Evolutionary conservation across 1,284 basidiomycete species (phyloP), one percentile per base, ranked within the genome.

Genomic region (Chiua sp.): DNA sequence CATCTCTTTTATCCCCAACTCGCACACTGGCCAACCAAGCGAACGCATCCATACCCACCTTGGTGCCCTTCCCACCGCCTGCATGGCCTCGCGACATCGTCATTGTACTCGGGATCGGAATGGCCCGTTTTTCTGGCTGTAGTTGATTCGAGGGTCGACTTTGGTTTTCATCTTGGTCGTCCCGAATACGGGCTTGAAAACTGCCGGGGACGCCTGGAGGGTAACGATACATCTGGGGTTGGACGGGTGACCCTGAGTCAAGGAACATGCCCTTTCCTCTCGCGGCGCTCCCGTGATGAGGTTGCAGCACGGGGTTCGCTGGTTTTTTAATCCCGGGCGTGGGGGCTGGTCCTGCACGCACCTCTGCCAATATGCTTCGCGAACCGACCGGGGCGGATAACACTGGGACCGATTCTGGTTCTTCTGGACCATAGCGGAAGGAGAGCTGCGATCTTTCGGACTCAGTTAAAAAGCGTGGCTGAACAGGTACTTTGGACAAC

Each of bases 1-100:
- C 80, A 30, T 82, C 83, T 59, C 79, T 75, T 53, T 64, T 75
- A 18, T 71, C 74, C 1, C 81, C 84, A 16, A 90, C 84, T 61
- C 86, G 88, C 53, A 93, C 85, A 63, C 82, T 90, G 26, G 86
- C 82, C 58, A 93, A 70, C 91, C 92, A 93, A 4, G 83, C 81
- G 44, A 89, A 77, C 11, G 85, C 78, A 55, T 91, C 88, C 76
- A 92, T 83, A 55, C 91, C 87, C 70, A 90, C 81, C 18, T 79
- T 77, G 13, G 79, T 77, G 44, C 81, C 82, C 61, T 80, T 83
- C 6, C 80, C 82, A 4, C 81, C 81, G 8, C 80, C 87, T 82
- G 42, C 86, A 80, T 66, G 81, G 81, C 87, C 89, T 84, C 47
- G 84, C 83, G 53, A 83, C 85, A 54, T 78, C 55, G 71, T 73